Conservation (phyloP, 345 rosid genomes). For the Acer campestre region DNA sequence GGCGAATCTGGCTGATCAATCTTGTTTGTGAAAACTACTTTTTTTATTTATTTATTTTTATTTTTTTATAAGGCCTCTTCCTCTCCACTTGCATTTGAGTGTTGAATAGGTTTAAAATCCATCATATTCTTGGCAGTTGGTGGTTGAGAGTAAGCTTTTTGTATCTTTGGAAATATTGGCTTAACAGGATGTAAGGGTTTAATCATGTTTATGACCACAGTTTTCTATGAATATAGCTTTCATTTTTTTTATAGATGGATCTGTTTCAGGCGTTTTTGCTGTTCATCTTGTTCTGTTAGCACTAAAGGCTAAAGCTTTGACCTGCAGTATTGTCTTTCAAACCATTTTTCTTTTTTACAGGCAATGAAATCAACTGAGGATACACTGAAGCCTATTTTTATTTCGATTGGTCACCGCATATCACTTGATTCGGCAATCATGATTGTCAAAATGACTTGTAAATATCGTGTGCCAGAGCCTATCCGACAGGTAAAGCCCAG, state of each 20-base stretch:
- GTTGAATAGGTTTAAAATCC: background rate
- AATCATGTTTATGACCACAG: background rate
- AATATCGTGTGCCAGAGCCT: slow-evolving; percentile 86
- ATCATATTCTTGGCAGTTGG: background rate
- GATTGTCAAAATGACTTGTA: slow-evolving; percentile 73
- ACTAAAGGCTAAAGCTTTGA: slow-evolving; percentile 2
- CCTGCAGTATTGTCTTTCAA: background rate
- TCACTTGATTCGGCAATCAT: slow-evolving; percentile 67
- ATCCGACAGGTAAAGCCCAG: slow-evolving; percentile 66
- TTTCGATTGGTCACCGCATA: slow-evolving; percentile 80
- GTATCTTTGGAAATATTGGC: background rate
- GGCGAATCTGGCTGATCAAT: background rate
- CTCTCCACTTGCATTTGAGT: background rate
- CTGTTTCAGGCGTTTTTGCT: background rate
- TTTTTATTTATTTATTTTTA: too few species aligned
- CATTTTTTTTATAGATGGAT: background rate
- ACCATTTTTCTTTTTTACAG: slow-evolving; percentile 33
- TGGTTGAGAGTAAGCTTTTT: background rate
- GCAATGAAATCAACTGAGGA: slow-evolving; percentile 61
- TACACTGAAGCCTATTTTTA: slow-evolving; percentile 68
- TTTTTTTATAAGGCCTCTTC: background rate
- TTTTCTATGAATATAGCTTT: slow-evolving; percentile 6
- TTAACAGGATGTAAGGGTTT: background rate
- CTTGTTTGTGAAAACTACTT: background rate
- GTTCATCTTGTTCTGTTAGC: slow-evolving; percentile 5